These are phyloP conservation scores for Byssoonygena ceratinophila DNA, from an alignment of 2,329 filamentous ascomycete genomes.

Conservation along the genomic window DNA sequence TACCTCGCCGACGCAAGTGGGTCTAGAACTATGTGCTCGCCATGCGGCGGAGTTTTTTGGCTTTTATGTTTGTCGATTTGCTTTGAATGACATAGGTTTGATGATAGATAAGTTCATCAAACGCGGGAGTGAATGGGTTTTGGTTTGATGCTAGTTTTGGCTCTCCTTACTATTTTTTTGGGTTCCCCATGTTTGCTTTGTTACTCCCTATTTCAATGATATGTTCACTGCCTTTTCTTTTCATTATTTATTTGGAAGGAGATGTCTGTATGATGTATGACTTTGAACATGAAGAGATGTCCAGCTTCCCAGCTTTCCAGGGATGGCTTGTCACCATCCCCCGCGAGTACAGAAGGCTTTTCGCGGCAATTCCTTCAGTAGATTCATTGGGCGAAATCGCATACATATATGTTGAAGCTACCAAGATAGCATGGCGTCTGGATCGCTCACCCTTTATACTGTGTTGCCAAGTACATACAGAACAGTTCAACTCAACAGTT, in stretches of 20 bases:
- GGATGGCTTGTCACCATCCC: too few relatives aligned
- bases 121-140: slow-evolving; percentile 88
- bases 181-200: neutral
- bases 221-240: neutral
- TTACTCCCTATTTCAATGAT: neutral
- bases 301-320: too few relatives aligned
- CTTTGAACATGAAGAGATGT: neutral
- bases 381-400: too few relatives aligned
- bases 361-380: too few relatives aligned
- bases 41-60: slow-evolving; percentile 97
- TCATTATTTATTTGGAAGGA: neutral
- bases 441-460: too few relatives aligned
- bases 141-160: slow-evolving; percentile 35
- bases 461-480: too few relatives aligned
- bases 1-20: slow-evolving; percentile 87
- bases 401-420: too few relatives aligned
- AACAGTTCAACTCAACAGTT: too few relatives aligned
- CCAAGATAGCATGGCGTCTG: too few relatives aligned
- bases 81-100: slow-evolving; percentile 70
- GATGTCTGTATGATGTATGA: neutral
- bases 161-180: neutral
- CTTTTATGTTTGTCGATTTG: slow-evolving; percentile 92
- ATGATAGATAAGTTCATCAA: slow-evolving; percentile 96
- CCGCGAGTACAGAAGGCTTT: too few relatives aligned
- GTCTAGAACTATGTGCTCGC: slow-evolving; percentile 81